Evolutionary conservation across 2,329 filamentous ascomycete genomes (phyloP).

Genomic region (Parascedosporium putredinis): DNA sequence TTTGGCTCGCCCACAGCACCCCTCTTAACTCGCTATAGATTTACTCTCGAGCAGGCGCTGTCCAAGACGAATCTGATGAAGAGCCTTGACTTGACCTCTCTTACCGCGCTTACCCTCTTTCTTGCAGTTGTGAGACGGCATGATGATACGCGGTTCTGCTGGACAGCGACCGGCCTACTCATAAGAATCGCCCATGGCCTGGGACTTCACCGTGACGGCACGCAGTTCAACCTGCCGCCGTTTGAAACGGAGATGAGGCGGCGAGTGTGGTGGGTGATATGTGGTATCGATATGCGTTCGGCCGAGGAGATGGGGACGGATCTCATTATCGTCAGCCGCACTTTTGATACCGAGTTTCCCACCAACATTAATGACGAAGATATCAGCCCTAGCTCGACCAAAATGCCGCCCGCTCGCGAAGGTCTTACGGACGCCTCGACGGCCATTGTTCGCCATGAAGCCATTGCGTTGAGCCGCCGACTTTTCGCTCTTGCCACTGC

Average conservation of each 20-base stretch:
- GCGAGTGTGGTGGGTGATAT: slow-evolving; percentile 51
- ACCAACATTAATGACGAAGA: slow-evolving; percentile 40
- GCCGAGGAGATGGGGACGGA: slow-evolving; percentile 43
- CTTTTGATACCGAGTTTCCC: slow-evolving; percentile 38
- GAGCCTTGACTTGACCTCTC: slow-evolving; percentile 42
- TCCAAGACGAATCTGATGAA: slow-evolving; percentile 48
- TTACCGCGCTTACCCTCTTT: slow-evolving; percentile 50
- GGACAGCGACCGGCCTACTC: slow-evolving; percentile 47
- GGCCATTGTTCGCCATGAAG: slow-evolving; percentile 39
- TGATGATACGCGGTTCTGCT: slow-evolving; percentile 43
- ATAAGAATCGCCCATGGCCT: slow-evolving; percentile 50
- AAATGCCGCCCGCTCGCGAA: slow-evolving; percentile 33
- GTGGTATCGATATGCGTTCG: slow-evolving; percentile 43
- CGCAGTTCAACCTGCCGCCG: slow-evolving; percentile 38
- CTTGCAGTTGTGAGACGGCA: slow-evolving; percentile 36
- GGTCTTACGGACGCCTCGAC: slow-evolving; percentile 44
- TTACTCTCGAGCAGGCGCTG: slow-evolving; percentile 46
- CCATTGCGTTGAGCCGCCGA: slow-evolving; percentile 29
- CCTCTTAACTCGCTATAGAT: slow-evolving; percentile 36
- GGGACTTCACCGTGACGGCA: slow-evolving; percentile 48
- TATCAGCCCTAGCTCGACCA: slow-evolving; percentile 33
- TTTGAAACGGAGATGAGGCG: slow-evolving; percentile 52
- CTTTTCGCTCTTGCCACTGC: slow-evolving; percentile 24
- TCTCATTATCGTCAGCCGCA: slow-evolving; percentile 28
- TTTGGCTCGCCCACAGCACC: slow-evolving; percentile 33